Evolutionary conservation across 2,329 filamentous ascomycete genomes (phyloP).

Genomic region (Penicillium sp.): DNA sequence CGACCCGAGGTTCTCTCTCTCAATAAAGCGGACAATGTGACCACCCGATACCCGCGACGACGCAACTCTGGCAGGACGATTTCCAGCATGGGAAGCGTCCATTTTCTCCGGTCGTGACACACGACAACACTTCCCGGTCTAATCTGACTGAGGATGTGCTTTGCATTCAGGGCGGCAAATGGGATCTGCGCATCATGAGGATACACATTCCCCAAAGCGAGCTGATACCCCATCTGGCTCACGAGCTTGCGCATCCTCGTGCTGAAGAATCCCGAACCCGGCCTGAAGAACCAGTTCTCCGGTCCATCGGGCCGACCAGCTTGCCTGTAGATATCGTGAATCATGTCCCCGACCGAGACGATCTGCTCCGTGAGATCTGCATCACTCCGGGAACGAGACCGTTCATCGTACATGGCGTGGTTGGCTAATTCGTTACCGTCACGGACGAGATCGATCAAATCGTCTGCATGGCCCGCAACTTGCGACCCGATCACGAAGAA

Average conservation of each 20-base stretch:
- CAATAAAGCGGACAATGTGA: conserved; percentile 65
- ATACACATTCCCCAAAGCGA: conserved; percentile 80
- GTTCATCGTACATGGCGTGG: conserved; percentile 84
- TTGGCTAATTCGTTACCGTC: conserved; percentile 71
- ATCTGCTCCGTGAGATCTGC: conserved; percentile 60
- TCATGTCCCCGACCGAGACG: conserved; percentile 54
- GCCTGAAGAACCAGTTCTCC: conserved; percentile 66
- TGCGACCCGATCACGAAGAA: conserved; percentile 87
- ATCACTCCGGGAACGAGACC: conserved; percentile 57
- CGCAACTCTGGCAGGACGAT: conserved; percentile 66
- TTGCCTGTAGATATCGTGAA: conserved; percentile 51
- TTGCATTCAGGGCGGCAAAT: conserved; percentile 63
- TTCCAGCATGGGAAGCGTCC: conserved; percentile 74
- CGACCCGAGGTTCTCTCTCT: conserved; percentile 17
- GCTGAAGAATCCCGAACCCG: conserved; percentile 79
- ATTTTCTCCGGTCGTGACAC: conserved; percentile 76
- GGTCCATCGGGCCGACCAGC: conserved; percentile 29
- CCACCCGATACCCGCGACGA: conserved; percentile 62
- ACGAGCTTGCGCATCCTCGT: conserved; percentile 59
- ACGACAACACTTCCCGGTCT: conserved; percentile 73
- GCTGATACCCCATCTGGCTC: conserved; percentile 56
- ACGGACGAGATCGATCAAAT: conserved; percentile 54
- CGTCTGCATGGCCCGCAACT: conserved; percentile 51
- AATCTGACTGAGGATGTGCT: conserved; percentile 74
- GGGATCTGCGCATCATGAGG: conserved; percentile 85